Base-by-base conservation (phyloP, 2,329 filamentous ascomycete species). In the Claviceps pazoutovae region DNA sequence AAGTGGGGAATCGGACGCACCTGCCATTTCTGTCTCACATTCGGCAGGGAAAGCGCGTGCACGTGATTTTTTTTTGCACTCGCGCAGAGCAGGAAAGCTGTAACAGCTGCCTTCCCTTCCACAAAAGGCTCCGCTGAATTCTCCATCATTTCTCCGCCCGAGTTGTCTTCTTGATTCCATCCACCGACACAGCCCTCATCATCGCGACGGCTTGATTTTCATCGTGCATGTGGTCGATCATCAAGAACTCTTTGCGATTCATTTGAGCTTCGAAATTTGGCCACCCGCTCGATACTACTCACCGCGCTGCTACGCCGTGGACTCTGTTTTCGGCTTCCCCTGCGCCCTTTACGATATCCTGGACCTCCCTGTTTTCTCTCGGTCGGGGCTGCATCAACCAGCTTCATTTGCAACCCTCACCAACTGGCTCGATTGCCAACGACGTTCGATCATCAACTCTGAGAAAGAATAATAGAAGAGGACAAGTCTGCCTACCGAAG, bases 401-500 rank as follows among this genome's bases (percentile, higher is more conserved):
- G 48, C 38, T 36, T 17, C 48, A 16, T 42, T 14, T 9, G 19
- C 48, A 34, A 34, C 38, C 13, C 9, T 43, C 4, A 17, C 26
- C 21, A 41, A 30, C 30, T 49, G 26, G n/a, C 23, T 26, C 48
- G 41, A 37, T 13, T 21, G n/a, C 14, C 48, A 43, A 26, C 26
- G 41, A 26, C 19, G 4, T 37, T 44, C 11, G 30, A 43, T 34
- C 14, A 39, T n/a, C 17, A 26, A 19, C 38, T 39, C 16, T 9
- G 11, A n/a, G 14, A 3, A 7, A 46, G 17, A 26, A n/a, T 5
- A 23, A 47, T 16, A n/a, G 3, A n/a, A 8, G 13, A 26, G 5
- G 3, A 45, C 23, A 42, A 46, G 47, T 48, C n/a, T 38, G 46
- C 30, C 30, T 17, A 17, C 39, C 48, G 44, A 56, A 58, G 56